These are phyloP conservation scores for Sambucus nigra DNA, from an alignment of 129 eudicot genomes.

Conservation along the genomic window DNA sequence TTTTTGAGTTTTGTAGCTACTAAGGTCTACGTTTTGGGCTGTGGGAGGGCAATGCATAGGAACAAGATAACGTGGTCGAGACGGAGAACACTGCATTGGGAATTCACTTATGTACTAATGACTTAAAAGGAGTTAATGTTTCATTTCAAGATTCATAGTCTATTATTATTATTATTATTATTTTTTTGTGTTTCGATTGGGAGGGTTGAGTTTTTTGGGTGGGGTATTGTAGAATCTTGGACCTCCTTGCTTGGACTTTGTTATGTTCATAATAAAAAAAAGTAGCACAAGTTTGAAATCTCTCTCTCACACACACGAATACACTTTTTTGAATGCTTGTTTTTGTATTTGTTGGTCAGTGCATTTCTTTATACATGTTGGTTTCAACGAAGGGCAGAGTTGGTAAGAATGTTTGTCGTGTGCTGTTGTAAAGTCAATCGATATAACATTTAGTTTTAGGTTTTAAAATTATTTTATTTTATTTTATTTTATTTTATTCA, in stretches of 20 bases:
- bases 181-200: conserved; percentile 11
- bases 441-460: too few species aligned
- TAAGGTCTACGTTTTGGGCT: conserved; percentile 14
- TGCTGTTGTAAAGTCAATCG: conserved; percentile 48
- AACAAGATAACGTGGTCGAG: conserved; percentile 76
- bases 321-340: conserved; percentile 19
- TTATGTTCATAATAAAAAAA: background rate
- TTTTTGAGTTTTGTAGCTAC: conserved; percentile 9
- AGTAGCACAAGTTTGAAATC: conserved; percentile 12
- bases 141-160: too few species aligned
- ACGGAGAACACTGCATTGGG: conserved; percentile 73
- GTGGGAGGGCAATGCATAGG: conserved; percentile 43
- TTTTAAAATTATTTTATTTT: too few species aligned
- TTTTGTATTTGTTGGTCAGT: conserved; percentile 12
- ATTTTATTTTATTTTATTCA: too few species aligned
- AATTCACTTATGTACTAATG: conserved; percentile 9
- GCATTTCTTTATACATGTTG: conserved; percentile 4
- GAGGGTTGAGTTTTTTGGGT: background rate
- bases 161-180: conserved; percentile 14
- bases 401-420: conserved; percentile 42
- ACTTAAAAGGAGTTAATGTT: background rate
- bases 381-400: conserved; percentile 33
- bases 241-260: background rate
- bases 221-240: background rate
- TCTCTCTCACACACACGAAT: background rate